These are phyloP conservation scores for Biscogniauxia mediterranea DNA, from an alignment of 2,329 filamentous ascomycete species.

Conservation along the genomic window DNA sequence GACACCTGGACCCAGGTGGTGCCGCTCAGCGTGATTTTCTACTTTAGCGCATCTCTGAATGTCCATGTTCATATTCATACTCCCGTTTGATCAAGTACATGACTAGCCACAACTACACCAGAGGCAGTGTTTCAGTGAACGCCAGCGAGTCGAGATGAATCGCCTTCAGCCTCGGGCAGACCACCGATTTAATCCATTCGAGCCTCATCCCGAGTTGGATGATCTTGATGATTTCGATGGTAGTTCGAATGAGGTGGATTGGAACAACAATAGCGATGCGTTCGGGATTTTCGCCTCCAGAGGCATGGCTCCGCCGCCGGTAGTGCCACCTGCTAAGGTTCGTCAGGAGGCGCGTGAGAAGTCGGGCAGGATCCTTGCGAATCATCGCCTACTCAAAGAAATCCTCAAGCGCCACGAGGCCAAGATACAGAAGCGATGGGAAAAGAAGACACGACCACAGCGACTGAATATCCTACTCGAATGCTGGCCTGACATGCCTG, in stretches of 20 bases:
- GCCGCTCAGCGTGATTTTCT: no score
- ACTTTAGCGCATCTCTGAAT: no score
- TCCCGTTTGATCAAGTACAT: no score
- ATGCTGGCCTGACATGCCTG: constrained; percentile 51
- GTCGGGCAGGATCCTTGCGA: not conserved
- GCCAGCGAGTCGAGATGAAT: constrained; percentile 2
- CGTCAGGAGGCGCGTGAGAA: not conserved
- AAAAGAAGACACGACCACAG: constrained; percentile 49
- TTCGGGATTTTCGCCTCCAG: constrained; percentile 14
- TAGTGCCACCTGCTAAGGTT: not conserved
- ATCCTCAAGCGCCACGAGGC: constrained; percentile 51
- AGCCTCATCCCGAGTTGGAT: constrained; percentile 18
- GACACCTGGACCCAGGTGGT: no score
- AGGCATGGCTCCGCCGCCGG: constrained; percentile 7
- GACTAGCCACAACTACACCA: no score
- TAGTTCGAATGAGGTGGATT: constrained; percentile 5
- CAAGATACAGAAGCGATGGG: constrained; percentile 52
- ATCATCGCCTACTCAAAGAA: constrained; percentile 15
- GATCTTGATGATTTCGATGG: constrained; percentile 3
- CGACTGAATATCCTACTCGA: constrained; percentile 43
- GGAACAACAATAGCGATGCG: constrained; percentile 12
- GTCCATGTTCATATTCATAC: no score
- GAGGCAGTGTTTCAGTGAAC: no score
- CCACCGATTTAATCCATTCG: constrained; percentile 18
- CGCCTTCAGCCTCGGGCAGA: constrained; percentile 5